Percentiles rank a stretch among this genome's conserved stretches.
These are phyloP conservation scores for Ustilago vetiveriae DNA, from an alignment of 1,284 basidiomycete genomes.

Conservation along the genomic window DNA sequence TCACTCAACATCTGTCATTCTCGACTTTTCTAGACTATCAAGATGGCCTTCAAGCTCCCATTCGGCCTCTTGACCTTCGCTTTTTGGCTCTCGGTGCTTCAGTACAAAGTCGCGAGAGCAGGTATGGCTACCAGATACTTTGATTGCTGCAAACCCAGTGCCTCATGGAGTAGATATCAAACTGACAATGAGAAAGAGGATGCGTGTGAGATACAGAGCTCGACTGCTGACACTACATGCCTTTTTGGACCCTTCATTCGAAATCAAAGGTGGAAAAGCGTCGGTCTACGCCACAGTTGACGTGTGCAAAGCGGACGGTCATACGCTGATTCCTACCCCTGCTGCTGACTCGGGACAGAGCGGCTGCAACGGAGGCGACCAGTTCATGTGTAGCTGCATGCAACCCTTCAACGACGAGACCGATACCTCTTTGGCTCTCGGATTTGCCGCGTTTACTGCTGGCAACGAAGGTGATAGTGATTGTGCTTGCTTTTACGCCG, in stretches of 20 bases:
- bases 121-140: slow-evolving; percentile 34
- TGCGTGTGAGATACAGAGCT: too few relatives aligned
- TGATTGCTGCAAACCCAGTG: slow-evolving; percentile 31
- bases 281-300: slow-evolving; percentile 22
- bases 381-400: slow-evolving; percentile 36
- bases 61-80: slow-evolving; percentile 25
- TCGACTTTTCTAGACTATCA: too few relatives aligned
- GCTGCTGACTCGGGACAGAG: slow-evolving; percentile 20
- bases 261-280: too few relatives aligned
- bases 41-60: slow-evolving; percentile 30
- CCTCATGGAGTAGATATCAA: not conserved
- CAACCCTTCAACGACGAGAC: slow-evolving; percentile 29
- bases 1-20: too few relatives aligned
- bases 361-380: slow-evolving; percentile 38
- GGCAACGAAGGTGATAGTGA: slow-evolving; percentile 20
- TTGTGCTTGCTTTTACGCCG: slow-evolving; percentile 32
- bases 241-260: not conserved
- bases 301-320: slow-evolving; percentile 33
- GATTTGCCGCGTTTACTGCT: slow-evolving; percentile 28
- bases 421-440: slow-evolving; percentile 13
- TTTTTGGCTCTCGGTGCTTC: slow-evolving; percentile 18
- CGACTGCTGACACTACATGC: slow-evolving; percentile 1
- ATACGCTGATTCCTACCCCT: slow-evolving; percentile 13
- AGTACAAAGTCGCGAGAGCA: slow-evolving; percentile 23
- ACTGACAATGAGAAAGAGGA: too few relatives aligned